Evolutionary conservation across 2,329 filamentous ascomycete genomes (phyloP).

Genomic region (Cadophora gregata): DNA sequence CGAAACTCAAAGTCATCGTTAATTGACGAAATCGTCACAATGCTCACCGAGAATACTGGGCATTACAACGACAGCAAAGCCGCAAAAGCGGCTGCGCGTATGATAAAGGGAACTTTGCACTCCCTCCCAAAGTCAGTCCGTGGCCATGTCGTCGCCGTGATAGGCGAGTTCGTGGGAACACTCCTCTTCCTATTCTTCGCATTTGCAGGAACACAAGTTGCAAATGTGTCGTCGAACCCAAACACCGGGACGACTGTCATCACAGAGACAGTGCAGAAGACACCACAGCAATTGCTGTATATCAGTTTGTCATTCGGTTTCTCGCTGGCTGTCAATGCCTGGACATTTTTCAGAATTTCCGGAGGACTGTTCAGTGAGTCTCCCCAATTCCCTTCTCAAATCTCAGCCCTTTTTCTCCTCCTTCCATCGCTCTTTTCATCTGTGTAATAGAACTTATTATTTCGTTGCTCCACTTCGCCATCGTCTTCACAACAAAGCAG

Average conservation of each 20-base stretch:
- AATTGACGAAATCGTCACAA: background rate
- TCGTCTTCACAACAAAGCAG: too few species aligned
- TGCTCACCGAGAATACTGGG: background rate
- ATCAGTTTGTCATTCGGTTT: conserved; percentile 37
- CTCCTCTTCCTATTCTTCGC: conserved; percentile 47
- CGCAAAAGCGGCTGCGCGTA: background rate
- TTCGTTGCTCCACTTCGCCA: too few species aligned
- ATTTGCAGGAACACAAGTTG: conserved; percentile 41
- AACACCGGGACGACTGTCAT: conserved; percentile 21
- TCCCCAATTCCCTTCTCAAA: background rate
- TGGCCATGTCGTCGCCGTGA: conserved; percentile 37
- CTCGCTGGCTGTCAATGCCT: conserved; percentile 54
- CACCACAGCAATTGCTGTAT: conserved; percentile 37
- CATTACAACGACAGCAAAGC: conserved; percentile 1
- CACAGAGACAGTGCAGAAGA: conserved; percentile 22
- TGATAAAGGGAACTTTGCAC: background rate
- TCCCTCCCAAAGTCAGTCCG: background rate
- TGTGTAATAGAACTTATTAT: too few species aligned
- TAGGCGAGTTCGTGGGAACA: conserved; percentile 44
- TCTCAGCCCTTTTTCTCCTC: background rate
- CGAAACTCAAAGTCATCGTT: background rate
- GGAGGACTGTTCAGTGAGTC: conserved; percentile 51
- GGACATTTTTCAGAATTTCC: conserved; percentile 57
- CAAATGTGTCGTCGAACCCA: conserved; percentile 28
- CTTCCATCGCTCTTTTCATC: background rate